Percentiles rank a stretch among this genome's conserved stretches.
Conservation (phyloP, 2,329 filamentous ascomycete species). For the Phialophora chinensis region DNA sequence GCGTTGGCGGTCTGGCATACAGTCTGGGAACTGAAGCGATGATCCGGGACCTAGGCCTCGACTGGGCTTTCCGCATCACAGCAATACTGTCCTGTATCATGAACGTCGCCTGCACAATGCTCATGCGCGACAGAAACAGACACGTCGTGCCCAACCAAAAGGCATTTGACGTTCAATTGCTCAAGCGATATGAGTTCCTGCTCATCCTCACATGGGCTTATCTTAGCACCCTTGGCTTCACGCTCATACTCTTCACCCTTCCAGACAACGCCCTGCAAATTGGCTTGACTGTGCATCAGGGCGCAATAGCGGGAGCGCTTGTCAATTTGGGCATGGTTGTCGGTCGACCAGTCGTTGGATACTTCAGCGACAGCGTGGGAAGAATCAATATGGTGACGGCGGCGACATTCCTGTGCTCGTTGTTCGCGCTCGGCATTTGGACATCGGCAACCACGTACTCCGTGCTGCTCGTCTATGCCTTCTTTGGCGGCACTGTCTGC, state of each 20-base stretch:
- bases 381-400: slow-evolving; percentile 49
- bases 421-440: slow-evolving; percentile 54
- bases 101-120: slow-evolving; percentile 34
- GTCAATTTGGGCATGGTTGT: slow-evolving; percentile 56
- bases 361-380: slow-evolving; percentile 52
- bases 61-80: slow-evolving; percentile 40
- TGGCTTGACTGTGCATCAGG: slow-evolving; percentile 47
- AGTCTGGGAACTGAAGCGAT: slow-evolving; percentile 35
- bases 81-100: slow-evolving; percentile 36
- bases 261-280: slow-evolving; percentile 54
- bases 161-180: slow-evolving; percentile 32
- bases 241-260: slow-evolving; percentile 53
- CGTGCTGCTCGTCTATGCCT: slow-evolving; percentile 51
- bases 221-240: slow-evolving; percentile 54
- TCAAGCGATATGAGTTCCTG: slow-evolving; percentile 30
- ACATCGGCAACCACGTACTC: slow-evolving; percentile 50
- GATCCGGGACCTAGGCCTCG: slow-evolving; percentile 39
- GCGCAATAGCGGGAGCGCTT: slow-evolving; percentile 49
- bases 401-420: slow-evolving; percentile 47
- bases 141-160: slow-evolving; percentile 31
- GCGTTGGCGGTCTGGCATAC: slow-evolving; percentile 41
- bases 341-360: slow-evolving; percentile 54
- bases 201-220: slow-evolving; percentile 48
- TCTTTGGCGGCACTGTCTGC: slow-evolving; percentile 52
- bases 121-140: slow-evolving; percentile 41